Evolutionary conservation across 2,329 filamentous ascomycete genomes (phyloP).

Genomic region (Eutypa lata): DNA sequence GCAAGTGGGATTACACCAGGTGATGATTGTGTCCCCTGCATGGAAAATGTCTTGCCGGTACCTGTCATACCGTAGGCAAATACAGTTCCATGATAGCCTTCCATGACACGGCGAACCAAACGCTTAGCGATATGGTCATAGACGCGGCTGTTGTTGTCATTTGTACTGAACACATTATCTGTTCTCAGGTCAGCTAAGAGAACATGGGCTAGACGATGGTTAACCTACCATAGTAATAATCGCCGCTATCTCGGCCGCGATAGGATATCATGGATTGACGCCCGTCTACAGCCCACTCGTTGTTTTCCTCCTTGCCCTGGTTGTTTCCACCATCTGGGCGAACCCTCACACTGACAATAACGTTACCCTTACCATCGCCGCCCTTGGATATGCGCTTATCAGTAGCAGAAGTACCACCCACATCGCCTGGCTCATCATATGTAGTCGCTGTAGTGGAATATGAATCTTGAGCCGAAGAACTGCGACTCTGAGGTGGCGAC

Average conservation of each 20-base stretch:
- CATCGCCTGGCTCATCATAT: conserved; percentile 74
- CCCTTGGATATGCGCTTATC: conserved; percentile 51
- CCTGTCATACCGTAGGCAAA: conserved; percentile 99
- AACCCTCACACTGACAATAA: conserved; percentile 91
- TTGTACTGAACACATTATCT: conserved; percentile 96
- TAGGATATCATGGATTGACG: conserved; percentile 80
- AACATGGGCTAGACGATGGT: conserved; percentile 5
- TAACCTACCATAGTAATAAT: conserved; percentile 81
- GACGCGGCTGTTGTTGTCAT: conserved; percentile 91
- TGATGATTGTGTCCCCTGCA: conserved; percentile 95
- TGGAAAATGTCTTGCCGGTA: conserved; percentile 97
- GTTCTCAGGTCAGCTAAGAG: conserved; percentile 4
- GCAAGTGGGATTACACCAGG: conserved; percentile 95
- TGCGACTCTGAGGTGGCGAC: conserved; percentile 84
- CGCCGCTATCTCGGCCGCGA: conserved; percentile 82
- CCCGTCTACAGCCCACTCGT: conserved; percentile 90
- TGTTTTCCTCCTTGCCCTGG: conserved; percentile 54
- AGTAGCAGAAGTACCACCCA: conserved; percentile 29
- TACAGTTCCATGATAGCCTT: conserved; percentile 96
- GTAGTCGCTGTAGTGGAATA: conserved; percentile 88
- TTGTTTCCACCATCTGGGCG: conserved; percentile 74
- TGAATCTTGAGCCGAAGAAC: conserved; percentile 87
- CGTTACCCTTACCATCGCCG: conserved; percentile 82
- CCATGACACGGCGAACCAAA: conserved; percentile 94
- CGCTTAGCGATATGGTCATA: conserved; percentile 94